Conservation (phyloP, 2,329 filamentous ascomycete genomes). For the Monosporascus sp. region DNA sequence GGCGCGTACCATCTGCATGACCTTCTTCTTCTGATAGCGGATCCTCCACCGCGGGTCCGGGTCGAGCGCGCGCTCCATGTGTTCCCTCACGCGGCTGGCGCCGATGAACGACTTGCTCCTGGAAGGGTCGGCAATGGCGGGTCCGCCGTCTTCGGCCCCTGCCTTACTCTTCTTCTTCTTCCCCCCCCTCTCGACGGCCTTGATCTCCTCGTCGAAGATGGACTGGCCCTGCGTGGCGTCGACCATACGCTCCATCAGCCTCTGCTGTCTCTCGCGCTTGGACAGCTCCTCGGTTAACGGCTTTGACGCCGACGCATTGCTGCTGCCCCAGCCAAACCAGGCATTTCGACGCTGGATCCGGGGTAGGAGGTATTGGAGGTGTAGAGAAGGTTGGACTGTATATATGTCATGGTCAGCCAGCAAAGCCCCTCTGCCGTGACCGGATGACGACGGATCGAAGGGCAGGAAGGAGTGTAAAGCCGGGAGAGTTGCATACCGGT, state of each 20-base stretch:
- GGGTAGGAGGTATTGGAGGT: conserved; percentile 22
- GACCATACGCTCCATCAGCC: conserved; percentile 37
- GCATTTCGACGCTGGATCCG: conserved; percentile 35
- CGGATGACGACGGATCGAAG: background rate
- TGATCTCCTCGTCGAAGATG: conserved; percentile 57
- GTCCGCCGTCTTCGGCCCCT: background rate
- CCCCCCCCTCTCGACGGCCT: conserved; percentile 21
- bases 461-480: conserved; percentile 13
- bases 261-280: conserved; percentile 36
- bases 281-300: conserved; percentile 24
- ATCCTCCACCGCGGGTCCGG: conserved; percentile 68
- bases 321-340: conserved; percentile 35
- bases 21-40: conserved; percentile 78
- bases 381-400: conserved; percentile 18
- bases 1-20: conserved; percentile 68
- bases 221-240: conserved; percentile 46
- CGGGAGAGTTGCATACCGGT: conserved; percentile 44
- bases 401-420: background rate
- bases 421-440: background rate
- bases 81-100: conserved; percentile 40
- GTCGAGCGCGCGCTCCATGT: conserved; percentile 62
- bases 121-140: background rate
- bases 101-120: conserved; percentile 9
- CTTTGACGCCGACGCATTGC: conserved; percentile 14
- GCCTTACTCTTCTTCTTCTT: background rate